Percentiles rank a stretch among this genome's conserved stretches.
These are phyloP conservation scores for Cymbopogon flexuosus DNA, from an alignment of 202 grass and related monocot genomes.

Conservation along the genomic window DNA sequence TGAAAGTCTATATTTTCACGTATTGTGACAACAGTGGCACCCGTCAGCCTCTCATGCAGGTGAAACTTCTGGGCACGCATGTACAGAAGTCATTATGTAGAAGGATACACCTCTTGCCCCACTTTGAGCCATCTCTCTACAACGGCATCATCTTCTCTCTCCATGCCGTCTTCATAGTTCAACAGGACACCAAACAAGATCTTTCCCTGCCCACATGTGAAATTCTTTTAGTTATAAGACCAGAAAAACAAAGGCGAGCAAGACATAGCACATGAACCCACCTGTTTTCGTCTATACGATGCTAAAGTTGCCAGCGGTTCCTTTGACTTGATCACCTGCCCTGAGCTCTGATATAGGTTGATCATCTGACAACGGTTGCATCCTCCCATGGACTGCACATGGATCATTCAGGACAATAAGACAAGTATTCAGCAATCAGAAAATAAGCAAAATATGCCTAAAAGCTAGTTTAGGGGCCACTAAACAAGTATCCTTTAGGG, in stretches of 20 bases:
- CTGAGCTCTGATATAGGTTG: slow-evolving; percentile 61
- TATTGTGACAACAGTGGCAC: neutral
- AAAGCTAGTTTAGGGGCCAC: neutral
- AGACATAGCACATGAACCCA: neutral
- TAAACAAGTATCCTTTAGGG: neutral
- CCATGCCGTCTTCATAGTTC: slow-evolving; percentile 52
- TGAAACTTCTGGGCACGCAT: neutral
- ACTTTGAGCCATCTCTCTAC: slow-evolving; percentile 69
- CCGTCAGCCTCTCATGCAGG: neutral
- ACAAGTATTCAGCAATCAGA: neutral
- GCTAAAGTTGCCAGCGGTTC: slow-evolving; percentile 90
- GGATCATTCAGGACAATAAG: neutral
- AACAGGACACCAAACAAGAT: slow-evolving; percentile 83
- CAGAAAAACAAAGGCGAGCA: neutral
- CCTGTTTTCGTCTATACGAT: slow-evolving; percentile 70
- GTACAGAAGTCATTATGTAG: neutral
- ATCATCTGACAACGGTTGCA: slow-evolving; percentile 97
- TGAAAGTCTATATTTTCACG: neutral
- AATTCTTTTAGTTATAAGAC: neutral
- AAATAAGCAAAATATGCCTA: neutral
- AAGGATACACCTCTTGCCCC: slow-evolving; percentile 61
- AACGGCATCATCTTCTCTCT: slow-evolving; percentile 28
- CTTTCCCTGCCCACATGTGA: slow-evolving; percentile 54
- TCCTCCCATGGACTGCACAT: slow-evolving; percentile 76
- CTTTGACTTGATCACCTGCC: slow-evolving; percentile 59